Conservation (phyloP, 352 stramenopile species). For the Phytophthora rubi region DNA sequence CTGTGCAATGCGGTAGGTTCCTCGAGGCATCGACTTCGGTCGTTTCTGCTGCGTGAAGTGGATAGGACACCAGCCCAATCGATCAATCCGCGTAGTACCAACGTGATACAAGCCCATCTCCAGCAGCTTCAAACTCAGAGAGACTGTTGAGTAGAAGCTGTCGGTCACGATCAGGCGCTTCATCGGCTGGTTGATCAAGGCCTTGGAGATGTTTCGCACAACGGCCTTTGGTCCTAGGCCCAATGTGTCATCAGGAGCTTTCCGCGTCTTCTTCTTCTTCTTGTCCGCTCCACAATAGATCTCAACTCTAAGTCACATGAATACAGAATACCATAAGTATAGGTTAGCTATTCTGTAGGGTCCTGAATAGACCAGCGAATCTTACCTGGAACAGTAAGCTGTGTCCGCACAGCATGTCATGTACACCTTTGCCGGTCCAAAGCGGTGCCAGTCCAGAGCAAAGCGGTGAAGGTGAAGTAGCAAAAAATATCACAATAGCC, state of each 20-base stretch:
- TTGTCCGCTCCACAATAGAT: too few species aligned
- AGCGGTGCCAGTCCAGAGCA: too few species aligned
- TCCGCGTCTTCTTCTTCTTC: neutral
- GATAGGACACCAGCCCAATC: conserved; percentile 16
- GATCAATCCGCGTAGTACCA: conserved; percentile 16
- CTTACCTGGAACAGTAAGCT: conserved; percentile 23
- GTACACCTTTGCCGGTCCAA: too few species aligned
- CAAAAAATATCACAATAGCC: too few species aligned
- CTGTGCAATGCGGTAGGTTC: conserved; percentile 21
- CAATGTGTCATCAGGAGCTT: neutral
- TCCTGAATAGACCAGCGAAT: neutral
- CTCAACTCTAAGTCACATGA: too few species aligned
- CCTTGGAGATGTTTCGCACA: conserved; percentile 23
- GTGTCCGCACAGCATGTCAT: conserved; percentile 4
- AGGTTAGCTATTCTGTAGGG: too few species aligned
- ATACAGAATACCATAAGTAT: too few species aligned
- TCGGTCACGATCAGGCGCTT: conserved; percentile 23
- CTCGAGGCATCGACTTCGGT: conserved; percentile 10
- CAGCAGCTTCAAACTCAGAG: conserved; percentile 23
- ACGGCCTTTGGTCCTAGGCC: conserved; percentile 7
- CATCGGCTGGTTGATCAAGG: neutral
- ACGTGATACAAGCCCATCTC: conserved; percentile 21
- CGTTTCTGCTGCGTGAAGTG: conserved; percentile 23
- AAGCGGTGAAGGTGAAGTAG: too few species aligned
- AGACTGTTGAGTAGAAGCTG: conserved; percentile 18